A percentile compares a stretch with the other conserved stretches of the same genome.
These are phyloP conservation scores for Hippophae tibetana DNA, from an alignment of 306 rosid species.

Conservation along the genomic window DNA sequence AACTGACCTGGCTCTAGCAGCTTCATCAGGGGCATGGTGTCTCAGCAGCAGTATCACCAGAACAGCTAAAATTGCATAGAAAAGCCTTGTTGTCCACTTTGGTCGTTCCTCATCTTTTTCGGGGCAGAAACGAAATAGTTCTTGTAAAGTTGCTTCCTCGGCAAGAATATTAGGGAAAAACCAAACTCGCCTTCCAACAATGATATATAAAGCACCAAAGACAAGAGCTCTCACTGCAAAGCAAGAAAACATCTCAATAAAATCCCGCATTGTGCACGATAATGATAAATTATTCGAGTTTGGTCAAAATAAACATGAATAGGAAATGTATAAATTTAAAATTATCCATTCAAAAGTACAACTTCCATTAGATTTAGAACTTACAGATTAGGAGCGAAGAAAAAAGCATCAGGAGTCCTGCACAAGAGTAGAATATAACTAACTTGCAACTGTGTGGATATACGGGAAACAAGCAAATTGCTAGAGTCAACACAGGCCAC, in stretches of 20 bases:
- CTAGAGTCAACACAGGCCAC: conserved; percentile 98
- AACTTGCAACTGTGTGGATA: conserved; percentile 95
- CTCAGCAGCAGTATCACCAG: conserved; percentile 72
- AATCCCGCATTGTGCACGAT: not conserved
- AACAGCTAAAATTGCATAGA: conserved; percentile 71
- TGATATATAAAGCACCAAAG: conserved; percentile 60
- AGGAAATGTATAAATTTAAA: too few relatives aligned
- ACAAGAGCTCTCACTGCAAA: conserved; percentile 71
- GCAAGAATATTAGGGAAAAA: conserved; percentile 95
- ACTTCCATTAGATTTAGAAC: conserved; percentile 20
- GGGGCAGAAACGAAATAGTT: conserved; percentile 89
- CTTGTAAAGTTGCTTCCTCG: conserved; percentile 91
- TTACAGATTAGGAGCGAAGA: conserved; percentile 70
- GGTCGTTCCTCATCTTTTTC: conserved; percentile 90
- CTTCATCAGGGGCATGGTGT: conserved; percentile 99
- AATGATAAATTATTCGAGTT: not conserved
- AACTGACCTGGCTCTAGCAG: conserved; percentile 93
- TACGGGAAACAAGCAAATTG: conserved; percentile 96
- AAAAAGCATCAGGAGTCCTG: conserved; percentile 80
- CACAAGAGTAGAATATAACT: conserved; percentile 84
- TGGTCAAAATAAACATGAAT: not conserved
- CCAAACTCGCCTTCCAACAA: conserved; percentile 84
- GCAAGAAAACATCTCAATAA: conserved; percentile 5
- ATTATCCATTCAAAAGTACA: not conserved
- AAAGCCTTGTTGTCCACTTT: conserved; percentile 86